These are phyloP conservation scores for Thermomucor indicae-seudaticae DNA, from an alignment of 371 early-diverging fungal species.

Conservation along the genomic window DNA sequence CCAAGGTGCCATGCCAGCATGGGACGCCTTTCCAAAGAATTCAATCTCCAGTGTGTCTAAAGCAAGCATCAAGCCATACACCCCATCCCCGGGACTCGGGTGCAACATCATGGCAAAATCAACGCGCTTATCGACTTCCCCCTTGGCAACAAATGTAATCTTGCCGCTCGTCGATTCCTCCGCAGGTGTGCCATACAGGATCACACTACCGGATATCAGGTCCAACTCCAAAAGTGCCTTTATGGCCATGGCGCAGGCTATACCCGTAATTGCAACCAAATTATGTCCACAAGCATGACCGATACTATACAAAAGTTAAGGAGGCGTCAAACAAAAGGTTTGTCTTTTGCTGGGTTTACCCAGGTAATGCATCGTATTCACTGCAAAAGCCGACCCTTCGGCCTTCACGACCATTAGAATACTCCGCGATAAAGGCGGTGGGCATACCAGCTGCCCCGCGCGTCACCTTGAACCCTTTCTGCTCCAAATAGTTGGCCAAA, in stretches of 20 bases:
- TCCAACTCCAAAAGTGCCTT: constrained; percentile 49
- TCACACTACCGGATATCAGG: constrained; percentile 53
- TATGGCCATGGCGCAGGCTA: constrained; percentile 61
- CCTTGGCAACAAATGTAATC: constrained; percentile 56
- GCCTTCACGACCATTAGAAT: constrained; percentile 31
- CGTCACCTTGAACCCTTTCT: constrained; percentile 50
- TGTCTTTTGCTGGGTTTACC: constrained; percentile 14
- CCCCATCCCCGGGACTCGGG: constrained; percentile 22
- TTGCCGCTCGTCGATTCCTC: constrained; percentile 76
- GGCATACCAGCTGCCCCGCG: constrained; percentile 50
- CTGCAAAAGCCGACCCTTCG: constrained; percentile 52
- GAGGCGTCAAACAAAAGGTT: background rate
- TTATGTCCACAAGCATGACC: constrained; percentile 72
- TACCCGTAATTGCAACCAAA: constrained; percentile 65
- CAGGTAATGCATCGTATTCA: constrained; percentile 70
- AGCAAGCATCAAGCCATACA: constrained; percentile 36
- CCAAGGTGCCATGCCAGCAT: constrained; percentile 55
- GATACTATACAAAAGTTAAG: constrained; percentile 17
- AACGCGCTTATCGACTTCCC: constrained; percentile 51
- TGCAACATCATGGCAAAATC: constrained; percentile 77
- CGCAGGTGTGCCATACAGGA: constrained; percentile 78
- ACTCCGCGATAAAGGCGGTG: constrained; percentile 66
- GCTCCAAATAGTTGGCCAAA: constrained; percentile 55
- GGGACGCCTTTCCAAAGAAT: constrained; percentile 60
- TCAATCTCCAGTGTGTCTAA: constrained; percentile 42